Conservation (phyloP, 257 asterid genomes). For the Cynanchum wilfordii region DNA sequence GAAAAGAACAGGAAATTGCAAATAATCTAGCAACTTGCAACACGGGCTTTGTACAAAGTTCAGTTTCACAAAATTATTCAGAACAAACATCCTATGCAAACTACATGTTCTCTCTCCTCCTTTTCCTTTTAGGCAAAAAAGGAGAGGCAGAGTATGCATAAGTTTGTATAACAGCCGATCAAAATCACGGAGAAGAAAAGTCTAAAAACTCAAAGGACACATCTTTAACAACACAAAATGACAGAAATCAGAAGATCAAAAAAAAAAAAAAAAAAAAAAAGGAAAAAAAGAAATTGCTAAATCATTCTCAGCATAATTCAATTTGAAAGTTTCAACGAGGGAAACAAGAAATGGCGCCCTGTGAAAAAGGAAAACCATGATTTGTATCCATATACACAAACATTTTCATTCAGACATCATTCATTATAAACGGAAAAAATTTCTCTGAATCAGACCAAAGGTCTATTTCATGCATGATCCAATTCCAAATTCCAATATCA, state of each 20-base stretch:
- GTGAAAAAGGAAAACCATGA: background rate
- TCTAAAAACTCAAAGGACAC: background rate
- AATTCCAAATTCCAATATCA: background rate
- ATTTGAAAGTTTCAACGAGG: background rate
- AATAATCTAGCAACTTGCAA: background rate
- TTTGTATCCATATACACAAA: background rate
- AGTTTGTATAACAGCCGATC: background rate
- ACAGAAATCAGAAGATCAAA: background rate
- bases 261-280: background rate
- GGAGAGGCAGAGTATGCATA: background rate
- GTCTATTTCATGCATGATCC: conserved; percentile 17
- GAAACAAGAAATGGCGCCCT: background rate
- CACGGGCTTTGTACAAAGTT: background rate
- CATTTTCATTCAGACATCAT: background rate
- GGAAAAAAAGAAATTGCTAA: background rate
- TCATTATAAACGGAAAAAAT: background rate
- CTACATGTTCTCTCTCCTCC: background rate
- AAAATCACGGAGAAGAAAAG: background rate
- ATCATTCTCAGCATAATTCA: background rate
- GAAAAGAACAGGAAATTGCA: background rate
- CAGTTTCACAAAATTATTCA: background rate
- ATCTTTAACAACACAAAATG: background rate
- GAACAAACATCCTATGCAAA: background rate
- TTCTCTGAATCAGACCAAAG: background rate
- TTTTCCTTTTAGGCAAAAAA: background rate